Evolutionary conservation across 2,329 filamentous ascomycete genomes (phyloP).

Genomic region (Phialocephala sp.): DNA sequence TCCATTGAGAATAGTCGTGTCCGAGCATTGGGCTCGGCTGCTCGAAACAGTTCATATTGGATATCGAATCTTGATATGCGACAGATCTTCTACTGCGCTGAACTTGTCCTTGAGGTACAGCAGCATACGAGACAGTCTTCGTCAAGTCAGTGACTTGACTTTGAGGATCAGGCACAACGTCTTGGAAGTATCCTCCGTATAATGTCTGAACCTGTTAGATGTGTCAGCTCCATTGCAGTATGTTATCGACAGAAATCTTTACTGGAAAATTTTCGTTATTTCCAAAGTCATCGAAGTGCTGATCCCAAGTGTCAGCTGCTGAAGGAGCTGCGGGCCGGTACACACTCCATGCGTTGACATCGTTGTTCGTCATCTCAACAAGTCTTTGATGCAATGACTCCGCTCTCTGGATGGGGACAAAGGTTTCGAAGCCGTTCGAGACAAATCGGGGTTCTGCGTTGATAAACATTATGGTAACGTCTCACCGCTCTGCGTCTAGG

Average conservation of each 20-base stretch:
- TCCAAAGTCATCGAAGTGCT: conserved; percentile 34
- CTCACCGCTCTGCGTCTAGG: conserved; percentile 39
- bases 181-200: conserved; percentile 34
- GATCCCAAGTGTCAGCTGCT: conserved; percentile 31
- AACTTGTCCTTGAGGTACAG: conserved; percentile 25
- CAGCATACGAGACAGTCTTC: conserved; percentile 23
- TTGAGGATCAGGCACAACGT: conserved; percentile 16
- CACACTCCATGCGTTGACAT: conserved; percentile 39
- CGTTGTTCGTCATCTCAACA: conserved; percentile 41
- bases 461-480: conserved; percentile 40
- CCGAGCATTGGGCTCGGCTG: conserved; percentile 32
- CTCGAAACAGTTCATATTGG: conserved; percentile 26
- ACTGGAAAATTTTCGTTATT: conserved; percentile 31
- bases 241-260: conserved; percentile 3
- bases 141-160: conserved; percentile 15
- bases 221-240: conserved; percentile 25
- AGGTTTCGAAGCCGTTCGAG: conserved; percentile 38
- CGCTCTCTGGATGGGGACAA: conserved; percentile 35
- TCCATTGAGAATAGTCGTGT: conserved; percentile 33
- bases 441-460: conserved; percentile 39
- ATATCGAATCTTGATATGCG: conserved; percentile 23
- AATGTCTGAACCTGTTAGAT: conserved; percentile 28
- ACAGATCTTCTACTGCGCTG: conserved; percentile 17
- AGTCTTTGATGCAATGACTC: conserved; percentile 36
- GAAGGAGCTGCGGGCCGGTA: conserved; percentile 31